A percentile compares a stretch with the other conserved stretches of the same genome.
Evolutionary conservation across 768 basidiomycete genomes (phyloP).

Genomic region (Leccinum subtestaceum): DNA sequence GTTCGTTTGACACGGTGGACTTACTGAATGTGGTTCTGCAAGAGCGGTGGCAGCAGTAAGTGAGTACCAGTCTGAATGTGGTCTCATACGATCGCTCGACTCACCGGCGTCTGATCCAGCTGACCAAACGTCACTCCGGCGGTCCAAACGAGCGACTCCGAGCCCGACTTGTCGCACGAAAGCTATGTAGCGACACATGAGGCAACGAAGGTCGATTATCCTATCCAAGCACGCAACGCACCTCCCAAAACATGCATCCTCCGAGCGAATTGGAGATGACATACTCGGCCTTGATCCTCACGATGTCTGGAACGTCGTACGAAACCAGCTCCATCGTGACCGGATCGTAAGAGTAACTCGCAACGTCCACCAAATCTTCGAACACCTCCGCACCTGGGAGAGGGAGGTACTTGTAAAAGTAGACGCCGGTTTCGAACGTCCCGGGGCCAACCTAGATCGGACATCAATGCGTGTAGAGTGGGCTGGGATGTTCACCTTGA

Average conservation of each 20-base stretch:
- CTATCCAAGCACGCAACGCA: constrained; percentile 4
- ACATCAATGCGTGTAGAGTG: constrained; percentile 1
- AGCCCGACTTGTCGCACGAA: constrained; percentile 57
- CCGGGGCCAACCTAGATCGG: constrained; percentile 60
- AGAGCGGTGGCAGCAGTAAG: background rate
- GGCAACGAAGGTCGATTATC: background rate
- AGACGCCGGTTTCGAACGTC: constrained; percentile 38
- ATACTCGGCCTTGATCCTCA: constrained; percentile 65
- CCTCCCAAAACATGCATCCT: constrained; percentile 76
- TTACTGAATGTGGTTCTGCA: constrained; percentile 58
- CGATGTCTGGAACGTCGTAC: constrained; percentile 74
- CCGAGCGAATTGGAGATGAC: constrained; percentile 56
- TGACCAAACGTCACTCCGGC: constrained; percentile 45
- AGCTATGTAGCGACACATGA: constrained; percentile 28
- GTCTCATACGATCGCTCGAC: background rate
- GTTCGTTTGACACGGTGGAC: background rate
- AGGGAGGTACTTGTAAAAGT: constrained; percentile 76
- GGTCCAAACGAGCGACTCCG: constrained; percentile 56
- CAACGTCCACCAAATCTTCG: constrained; percentile 67
- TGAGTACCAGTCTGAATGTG: background rate
- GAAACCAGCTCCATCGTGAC: constrained; percentile 65
- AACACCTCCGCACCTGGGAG: constrained; percentile 56
- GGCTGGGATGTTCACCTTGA: background rate
- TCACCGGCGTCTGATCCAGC: constrained; percentile 53
- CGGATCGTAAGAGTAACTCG: constrained; percentile 75